phyloP scores from a whole-genome alignment of 148 eudicot genomes.

The Diospyros kaki region DNA sequence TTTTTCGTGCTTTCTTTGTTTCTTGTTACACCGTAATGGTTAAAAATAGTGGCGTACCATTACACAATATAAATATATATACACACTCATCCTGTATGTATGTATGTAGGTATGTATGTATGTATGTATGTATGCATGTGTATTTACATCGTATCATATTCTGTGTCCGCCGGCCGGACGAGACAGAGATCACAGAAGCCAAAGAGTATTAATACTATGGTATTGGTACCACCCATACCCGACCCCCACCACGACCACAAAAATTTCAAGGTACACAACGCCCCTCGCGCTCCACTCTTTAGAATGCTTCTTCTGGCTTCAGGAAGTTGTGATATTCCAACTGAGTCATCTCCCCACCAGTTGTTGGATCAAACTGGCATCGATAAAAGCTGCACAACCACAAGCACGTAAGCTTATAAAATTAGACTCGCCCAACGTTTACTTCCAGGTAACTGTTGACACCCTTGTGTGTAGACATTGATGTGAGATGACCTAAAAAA shows the following conservation, averaged over 20 bases:
- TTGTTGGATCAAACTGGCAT: conserved; percentile 71
- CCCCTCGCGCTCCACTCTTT: conserved; percentile 5
- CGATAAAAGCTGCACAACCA: conserved; percentile 70
- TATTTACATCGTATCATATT: background rate
- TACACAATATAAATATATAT: background rate
- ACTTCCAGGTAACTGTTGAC: too few species aligned
- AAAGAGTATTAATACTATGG: background rate
- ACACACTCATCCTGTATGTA: too few species aligned
- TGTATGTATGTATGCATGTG: too few species aligned
- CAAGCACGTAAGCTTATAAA: too few species aligned
- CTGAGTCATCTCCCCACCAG: conserved; percentile 93
- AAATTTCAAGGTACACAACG: background rate
- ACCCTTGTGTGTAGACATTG: background rate
- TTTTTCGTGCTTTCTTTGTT: background rate
- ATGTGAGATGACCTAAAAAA: too few species aligned
- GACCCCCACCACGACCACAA: background rate
- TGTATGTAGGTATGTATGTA: too few species aligned
- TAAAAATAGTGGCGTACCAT: conserved; percentile 3
- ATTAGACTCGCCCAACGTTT: too few species aligned
- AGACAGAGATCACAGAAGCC: background rate
- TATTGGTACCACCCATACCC: too few species aligned
- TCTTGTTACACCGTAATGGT: background rate
- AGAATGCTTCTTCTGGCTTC: conserved; percentile 78
- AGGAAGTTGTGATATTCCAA: conserved; percentile 87
- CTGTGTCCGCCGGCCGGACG: background rate